A percentile compares a stretch with the other conserved stretches of the same genome.
Conservation (phyloP, 106 monocot species). For the Amphibolis antarctica region DNA sequence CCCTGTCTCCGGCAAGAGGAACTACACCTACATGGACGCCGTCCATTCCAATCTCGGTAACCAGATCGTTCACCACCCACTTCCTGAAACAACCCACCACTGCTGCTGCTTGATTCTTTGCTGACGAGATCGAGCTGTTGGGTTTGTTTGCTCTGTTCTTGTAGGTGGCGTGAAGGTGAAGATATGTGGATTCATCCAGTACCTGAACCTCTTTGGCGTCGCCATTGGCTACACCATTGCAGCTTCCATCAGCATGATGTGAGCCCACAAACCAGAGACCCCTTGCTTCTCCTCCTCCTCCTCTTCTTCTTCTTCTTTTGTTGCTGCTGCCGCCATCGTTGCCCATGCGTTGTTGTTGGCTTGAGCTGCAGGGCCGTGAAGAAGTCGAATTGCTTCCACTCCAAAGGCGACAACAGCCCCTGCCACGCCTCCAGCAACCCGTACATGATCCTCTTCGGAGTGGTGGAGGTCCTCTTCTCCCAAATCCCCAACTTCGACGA, state of each 20-base stretch:
- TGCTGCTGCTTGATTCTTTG: background rate
- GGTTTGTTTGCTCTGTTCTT: background rate
- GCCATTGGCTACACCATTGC: slow-evolving; percentile 78
- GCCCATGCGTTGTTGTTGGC: too few relatives aligned
- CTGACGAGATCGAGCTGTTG: too few relatives aligned
- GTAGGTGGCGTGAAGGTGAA: slow-evolving; percentile 49
- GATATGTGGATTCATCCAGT: slow-evolving; percentile 50
- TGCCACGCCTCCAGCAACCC: slow-evolving; percentile 24
- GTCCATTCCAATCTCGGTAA: slow-evolving; percentile 57
- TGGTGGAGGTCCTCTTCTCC: slow-evolving; percentile 24
- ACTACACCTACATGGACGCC: slow-evolving; percentile 75
- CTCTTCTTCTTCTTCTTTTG: too few relatives aligned
- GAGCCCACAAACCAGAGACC: slow-evolving; percentile 5
- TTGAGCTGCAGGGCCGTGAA: slow-evolving; percentile 24
- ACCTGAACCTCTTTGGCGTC: slow-evolving; percentile 53
- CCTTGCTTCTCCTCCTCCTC: background rate
- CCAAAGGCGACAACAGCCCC: slow-evolving; percentile 14
- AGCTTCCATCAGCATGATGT: slow-evolving; percentile 73
- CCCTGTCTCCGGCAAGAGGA: slow-evolving; percentile 45
- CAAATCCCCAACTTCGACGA: slow-evolving; percentile 40
- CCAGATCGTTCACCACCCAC: background rate
- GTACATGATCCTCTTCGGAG: slow-evolving; percentile 42
- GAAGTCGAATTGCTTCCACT: slow-evolving; percentile 32
- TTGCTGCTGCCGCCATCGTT: too few relatives aligned
- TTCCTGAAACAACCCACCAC: background rate